phyloP scores from a whole-genome alignment of 768 basidiomycete genomes.

The Cystobasidium onofrii region DNA sequence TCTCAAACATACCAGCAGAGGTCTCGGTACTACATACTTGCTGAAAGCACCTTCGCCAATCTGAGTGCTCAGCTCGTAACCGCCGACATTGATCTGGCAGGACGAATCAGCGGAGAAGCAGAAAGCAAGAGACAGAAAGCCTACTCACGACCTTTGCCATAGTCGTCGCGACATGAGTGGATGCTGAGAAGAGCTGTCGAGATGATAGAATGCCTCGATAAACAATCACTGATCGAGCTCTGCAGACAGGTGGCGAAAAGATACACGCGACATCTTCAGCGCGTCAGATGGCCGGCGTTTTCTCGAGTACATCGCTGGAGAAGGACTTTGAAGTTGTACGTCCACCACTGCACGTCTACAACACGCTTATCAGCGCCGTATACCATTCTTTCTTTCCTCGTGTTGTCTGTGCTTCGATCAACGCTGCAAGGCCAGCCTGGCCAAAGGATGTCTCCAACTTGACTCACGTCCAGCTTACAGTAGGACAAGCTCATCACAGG shows the following conservation, averaged over 20 bases:
- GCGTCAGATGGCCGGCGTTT: neutral
- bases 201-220: neutral
- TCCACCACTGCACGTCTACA: too few relatives aligned
- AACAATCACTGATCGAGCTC: neutral
- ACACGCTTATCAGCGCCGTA: too few relatives aligned
- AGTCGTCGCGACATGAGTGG: neutral
- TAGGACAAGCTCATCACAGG: too few relatives aligned
- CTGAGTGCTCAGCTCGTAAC: conserved; percentile 1
- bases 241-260: neutral
- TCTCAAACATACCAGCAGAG: neutral
- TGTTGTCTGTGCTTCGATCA: too few relatives aligned
- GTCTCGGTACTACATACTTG: conserved; percentile 3
- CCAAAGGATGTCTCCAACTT: too few relatives aligned
- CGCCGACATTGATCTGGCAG: conserved; percentile 18
- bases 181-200: neutral
- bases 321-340: too few relatives aligned
- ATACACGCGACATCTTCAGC: neutral
- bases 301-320: too few relatives aligned
- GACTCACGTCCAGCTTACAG: too few relatives aligned
- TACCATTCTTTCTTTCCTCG: too few relatives aligned
- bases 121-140: neutral
- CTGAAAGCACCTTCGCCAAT: conserved; percentile 34
- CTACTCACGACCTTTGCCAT: conserved; percentile 9
- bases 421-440: too few relatives aligned
- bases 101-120: neutral